phyloP scores from a whole-genome alignment of 192 early-diverging fungal genomes.

The Coemansia sp. region DNA sequence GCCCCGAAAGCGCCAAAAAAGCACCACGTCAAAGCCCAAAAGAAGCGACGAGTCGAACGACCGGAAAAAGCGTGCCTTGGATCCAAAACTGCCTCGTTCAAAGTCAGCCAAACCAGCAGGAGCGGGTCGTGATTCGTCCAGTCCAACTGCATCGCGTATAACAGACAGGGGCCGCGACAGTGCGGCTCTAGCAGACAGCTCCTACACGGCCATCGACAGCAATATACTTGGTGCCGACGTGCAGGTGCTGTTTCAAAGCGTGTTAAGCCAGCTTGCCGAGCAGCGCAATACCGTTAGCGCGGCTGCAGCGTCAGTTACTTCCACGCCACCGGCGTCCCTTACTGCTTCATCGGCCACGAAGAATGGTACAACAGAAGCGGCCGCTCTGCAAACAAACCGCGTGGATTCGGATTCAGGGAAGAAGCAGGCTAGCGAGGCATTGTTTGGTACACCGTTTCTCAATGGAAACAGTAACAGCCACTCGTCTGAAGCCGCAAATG shows the following conservation, averaged over 20 bases:
- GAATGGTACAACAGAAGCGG: not conserved
- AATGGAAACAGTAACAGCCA: constrained; percentile 10
- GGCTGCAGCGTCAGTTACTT: constrained; percentile 17
- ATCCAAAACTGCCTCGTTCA: constrained; percentile 27
- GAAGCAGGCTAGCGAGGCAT: not conserved
- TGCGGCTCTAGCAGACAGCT: constrained; percentile 11
- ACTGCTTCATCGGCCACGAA: constrained; percentile 1
- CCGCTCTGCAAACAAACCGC: not conserved
- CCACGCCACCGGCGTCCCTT: not conserved
- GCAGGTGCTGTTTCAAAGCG: constrained; percentile 51
- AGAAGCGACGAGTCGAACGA: constrained; percentile 27
- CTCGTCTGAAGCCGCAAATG: not conserved
- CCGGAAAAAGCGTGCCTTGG: constrained; percentile 31
- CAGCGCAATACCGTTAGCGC: constrained; percentile 30
- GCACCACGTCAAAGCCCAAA: constrained; percentile 30
- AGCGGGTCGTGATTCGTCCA: constrained; percentile 29
- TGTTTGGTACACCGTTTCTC: not conserved
- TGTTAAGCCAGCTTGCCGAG: constrained; percentile 49
- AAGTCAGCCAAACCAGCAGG: constrained; percentile 17
- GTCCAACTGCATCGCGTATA: constrained; percentile 24
- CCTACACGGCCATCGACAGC: constrained; percentile 38
- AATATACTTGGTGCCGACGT: constrained; percentile 47
- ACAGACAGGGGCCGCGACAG: constrained; percentile 25
- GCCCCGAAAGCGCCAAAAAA: constrained; percentile 32
- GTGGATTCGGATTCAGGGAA: constrained; percentile 1